Conservation (phyloP, 1,139 yeast species). For the Meyerozyma carpophila region DNA sequence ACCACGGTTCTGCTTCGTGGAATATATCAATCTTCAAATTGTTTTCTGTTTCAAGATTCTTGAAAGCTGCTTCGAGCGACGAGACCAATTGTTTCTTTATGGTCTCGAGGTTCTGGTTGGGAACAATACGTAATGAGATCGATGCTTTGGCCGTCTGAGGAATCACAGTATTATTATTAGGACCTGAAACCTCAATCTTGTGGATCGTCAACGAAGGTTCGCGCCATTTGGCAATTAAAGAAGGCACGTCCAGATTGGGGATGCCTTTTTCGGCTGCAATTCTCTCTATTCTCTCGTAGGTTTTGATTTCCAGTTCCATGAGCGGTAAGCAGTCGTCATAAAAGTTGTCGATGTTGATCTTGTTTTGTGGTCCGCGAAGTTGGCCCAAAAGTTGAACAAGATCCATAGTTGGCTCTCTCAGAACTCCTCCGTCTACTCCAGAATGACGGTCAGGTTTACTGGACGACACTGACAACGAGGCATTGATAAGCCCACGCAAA, state of each 20-base stretch:
- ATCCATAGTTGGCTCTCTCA: conserved; percentile 86
- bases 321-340: conserved; percentile 60
- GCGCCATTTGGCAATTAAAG: conserved; percentile 82
- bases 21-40: conserved; percentile 52
- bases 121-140: conserved; percentile 81
- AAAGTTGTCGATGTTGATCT: conserved; percentile 63
- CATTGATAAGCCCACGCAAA: conserved; percentile 82
- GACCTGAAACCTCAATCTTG: conserved; percentile 80
- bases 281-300: conserved; percentile 59
- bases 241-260: conserved; percentile 35
- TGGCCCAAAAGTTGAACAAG: conserved; percentile 65
- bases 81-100: conserved; percentile 47
- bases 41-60: conserved; percentile 52
- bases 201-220: conserved; percentile 90
- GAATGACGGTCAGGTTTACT: conserved; percentile 88
- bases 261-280: conserved; percentile 20
- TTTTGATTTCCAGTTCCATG: conserved; percentile 47
- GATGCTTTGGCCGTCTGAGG: conserved; percentile 77
- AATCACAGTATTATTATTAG: conserved; percentile 83
- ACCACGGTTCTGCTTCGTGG: conserved; percentile 94
- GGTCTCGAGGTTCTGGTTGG: conserved; percentile 67
- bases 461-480: conserved; percentile 63
- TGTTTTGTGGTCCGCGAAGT: conserved; percentile 47
- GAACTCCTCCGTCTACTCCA: conserved; percentile 94
- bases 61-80: conserved; percentile 43